These are phyloP conservation scores for Rachicladosporium sp. DNA, from an alignment of 2,329 filamentous ascomycete species.

Conservation along the genomic window DNA sequence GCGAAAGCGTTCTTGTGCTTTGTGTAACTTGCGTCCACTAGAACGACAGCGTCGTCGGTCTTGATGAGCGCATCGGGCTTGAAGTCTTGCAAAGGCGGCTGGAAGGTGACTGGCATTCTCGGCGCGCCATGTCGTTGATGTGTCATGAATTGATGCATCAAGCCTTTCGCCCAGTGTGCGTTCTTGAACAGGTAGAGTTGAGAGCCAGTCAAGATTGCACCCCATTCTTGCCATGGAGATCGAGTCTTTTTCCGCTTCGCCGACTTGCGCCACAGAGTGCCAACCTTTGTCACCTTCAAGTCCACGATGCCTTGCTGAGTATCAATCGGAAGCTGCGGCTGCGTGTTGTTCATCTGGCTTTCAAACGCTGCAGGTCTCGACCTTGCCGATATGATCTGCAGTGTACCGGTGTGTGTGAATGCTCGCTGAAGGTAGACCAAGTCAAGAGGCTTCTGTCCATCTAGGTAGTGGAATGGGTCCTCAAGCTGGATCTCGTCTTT, in stretches of 20 bases:
- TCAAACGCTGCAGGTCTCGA: constrained; percentile 94
- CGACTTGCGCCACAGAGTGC: constrained; percentile 88
- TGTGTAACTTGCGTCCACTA: constrained; percentile 76
- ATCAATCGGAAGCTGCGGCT: constrained; percentile 53
- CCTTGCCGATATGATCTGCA: constrained; percentile 89
- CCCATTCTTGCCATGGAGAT: constrained; percentile 98
- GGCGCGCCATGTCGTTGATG: constrained; percentile 68
- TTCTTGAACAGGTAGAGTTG: constrained; percentile 96
- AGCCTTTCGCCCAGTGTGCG: constrained; percentile 76
- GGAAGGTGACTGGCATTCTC: constrained; percentile 71
- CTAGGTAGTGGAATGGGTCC: constrained; percentile 80
- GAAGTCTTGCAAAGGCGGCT: constrained; percentile 78
- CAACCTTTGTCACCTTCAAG: constrained; percentile 95
- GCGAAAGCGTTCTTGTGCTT: constrained; percentile 94
- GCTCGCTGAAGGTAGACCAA: constrained; percentile 72
- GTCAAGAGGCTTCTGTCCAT: constrained; percentile 63
- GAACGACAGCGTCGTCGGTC: constrained; percentile 79
- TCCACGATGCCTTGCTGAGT: constrained; percentile 89
- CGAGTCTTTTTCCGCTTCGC: constrained; percentile 86
- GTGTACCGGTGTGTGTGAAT: constrained; percentile 79
- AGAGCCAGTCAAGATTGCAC: constrained; percentile 88
- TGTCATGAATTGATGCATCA: constrained; percentile 78
- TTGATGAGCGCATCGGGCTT: constrained; percentile 91
- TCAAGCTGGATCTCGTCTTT: constrained; percentile 89
- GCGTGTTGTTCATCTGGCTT: constrained; percentile 42